These are phyloP conservation scores for Wickerhamomyces bisporus DNA, from an alignment of 805 yeast species.

Conservation along the genomic window DNA sequence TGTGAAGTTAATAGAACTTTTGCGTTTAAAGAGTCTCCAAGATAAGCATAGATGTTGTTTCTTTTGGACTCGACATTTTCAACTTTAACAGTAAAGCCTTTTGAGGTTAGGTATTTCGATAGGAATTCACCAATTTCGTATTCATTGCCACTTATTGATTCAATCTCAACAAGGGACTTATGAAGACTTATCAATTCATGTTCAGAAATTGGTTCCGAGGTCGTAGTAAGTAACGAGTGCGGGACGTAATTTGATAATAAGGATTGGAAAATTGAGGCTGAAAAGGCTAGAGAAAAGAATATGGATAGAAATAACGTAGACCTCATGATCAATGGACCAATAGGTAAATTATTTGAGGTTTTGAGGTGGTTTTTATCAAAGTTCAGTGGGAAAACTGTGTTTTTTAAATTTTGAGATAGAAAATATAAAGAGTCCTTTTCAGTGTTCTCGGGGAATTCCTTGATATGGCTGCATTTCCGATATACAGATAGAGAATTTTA, in stretches of 20 bases:
- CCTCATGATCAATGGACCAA: too few species aligned
- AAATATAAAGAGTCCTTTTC: too few species aligned
- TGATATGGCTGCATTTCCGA: too few species aligned
- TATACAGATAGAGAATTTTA: too few species aligned
- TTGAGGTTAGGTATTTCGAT: slow-evolving; percentile 8
- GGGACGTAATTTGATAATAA: slow-evolving; percentile 3
- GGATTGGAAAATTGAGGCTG: slow-evolving; percentile 5
- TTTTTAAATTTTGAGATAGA: too few species aligned
- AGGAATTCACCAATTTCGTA: slow-evolving; percentile 14
- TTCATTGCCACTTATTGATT: slow-evolving; percentile 20
- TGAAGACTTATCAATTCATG: slow-evolving; percentile 21
- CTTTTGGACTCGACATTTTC: slow-evolving; percentile 32
- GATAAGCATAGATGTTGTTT: slow-evolving; percentile 53
- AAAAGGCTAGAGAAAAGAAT: slow-evolving; percentile 5
- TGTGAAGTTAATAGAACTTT: slow-evolving; percentile 55
- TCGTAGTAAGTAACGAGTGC: too few species aligned
- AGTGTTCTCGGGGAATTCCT: too few species aligned
- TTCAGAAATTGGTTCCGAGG: slow-evolving; percentile 5
- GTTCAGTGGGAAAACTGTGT: too few species aligned
- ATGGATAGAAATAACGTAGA: slow-evolving; percentile 3
- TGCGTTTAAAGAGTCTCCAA: slow-evolving; percentile 38
- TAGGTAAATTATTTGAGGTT: too few species aligned
- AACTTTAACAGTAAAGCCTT: slow-evolving; percentile 50
- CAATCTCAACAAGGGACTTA: slow-evolving; percentile 21
- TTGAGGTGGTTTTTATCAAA: too few species aligned